These are phyloP conservation scores for Waltergamsia citrina DNA, from an alignment of 2,329 filamentous ascomycete genomes.

Conservation along the genomic window DNA sequence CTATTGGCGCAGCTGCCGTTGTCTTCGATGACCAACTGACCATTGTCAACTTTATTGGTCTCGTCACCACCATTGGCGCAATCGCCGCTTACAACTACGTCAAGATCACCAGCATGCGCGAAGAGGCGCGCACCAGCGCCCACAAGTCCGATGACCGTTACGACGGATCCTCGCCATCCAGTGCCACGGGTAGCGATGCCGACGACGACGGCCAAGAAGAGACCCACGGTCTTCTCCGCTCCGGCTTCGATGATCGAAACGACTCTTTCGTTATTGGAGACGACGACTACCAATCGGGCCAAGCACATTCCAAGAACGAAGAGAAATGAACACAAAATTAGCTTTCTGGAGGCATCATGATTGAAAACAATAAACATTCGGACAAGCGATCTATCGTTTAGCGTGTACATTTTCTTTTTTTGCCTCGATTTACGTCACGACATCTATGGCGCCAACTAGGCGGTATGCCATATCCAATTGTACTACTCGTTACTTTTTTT, in stretches of 20 bases:
- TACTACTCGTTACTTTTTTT: too few relatives aligned
- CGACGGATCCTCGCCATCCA: constrained; percentile 20
- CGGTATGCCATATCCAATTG: too few relatives aligned
- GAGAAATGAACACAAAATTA: constrained; percentile 1
- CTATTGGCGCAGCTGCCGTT: constrained; percentile 78
- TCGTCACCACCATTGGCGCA: constrained; percentile 79
- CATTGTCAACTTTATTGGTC: constrained; percentile 74
- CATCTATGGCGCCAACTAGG: too few relatives aligned
- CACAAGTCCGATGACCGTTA: constrained; percentile 19
- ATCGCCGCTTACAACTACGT: constrained; percentile 91
- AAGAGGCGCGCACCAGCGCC: constrained; percentile 53
- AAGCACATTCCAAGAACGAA: constrained; percentile 4
- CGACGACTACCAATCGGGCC: constrained; percentile 27
- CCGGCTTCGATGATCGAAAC: constrained; percentile 22
- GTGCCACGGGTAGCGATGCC: constrained; percentile 30
- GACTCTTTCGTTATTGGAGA: constrained; percentile 27
- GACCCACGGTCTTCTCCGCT: constrained; percentile 31
- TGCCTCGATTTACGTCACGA: background rate
- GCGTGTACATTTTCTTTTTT: constrained; percentile 5
- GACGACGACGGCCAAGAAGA: constrained; percentile 32
- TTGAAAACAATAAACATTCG: too few relatives aligned
- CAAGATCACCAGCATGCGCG: constrained; percentile 83
- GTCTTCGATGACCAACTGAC: constrained; percentile 87
- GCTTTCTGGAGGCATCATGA: background rate
- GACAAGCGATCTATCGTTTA: constrained; percentile 3